Evolutionary conservation across 2,329 filamentous ascomycete species (phyloP).

Genomic region (Phoma sp.): DNA sequence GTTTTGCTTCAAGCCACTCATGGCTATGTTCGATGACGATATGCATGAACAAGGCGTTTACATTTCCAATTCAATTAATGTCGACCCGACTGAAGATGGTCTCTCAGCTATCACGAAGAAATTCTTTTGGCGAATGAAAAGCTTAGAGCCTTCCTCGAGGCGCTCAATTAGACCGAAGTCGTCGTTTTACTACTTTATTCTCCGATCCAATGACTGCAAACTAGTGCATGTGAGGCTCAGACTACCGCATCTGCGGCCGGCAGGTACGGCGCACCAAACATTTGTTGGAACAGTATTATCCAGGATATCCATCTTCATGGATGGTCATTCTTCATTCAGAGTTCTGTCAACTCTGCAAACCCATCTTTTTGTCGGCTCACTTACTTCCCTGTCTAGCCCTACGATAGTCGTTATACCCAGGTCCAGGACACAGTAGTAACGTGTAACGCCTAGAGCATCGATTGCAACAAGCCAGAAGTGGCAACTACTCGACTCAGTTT

Average conservation of each 20-base stretch:
- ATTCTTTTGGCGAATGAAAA: background rate
- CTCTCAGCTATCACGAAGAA: background rate
- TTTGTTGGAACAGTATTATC: background rate
- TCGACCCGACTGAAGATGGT: background rate
- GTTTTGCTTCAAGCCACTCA: conserved; percentile 21
- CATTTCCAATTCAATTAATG: conserved; percentile 1
- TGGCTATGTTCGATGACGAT: conserved; percentile 28
- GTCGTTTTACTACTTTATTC: conserved; percentile 8
- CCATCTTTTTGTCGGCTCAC: conserved; percentile 8
- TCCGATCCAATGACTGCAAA: conserved; percentile 1
- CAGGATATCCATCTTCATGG: background rate
- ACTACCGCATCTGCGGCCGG: background rate
- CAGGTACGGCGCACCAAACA: background rate
- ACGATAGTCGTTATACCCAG: background rate
- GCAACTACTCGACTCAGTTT: conserved; percentile 1
- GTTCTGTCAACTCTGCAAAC: background rate
- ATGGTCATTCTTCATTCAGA: background rate
- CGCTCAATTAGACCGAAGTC: conserved; percentile 2
- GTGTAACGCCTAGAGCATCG: conserved; percentile 3
- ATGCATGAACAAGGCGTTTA: conserved; percentile 38
- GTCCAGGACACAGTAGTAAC: background rate
- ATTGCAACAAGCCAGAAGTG: background rate
- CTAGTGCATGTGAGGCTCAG: conserved; percentile 3
- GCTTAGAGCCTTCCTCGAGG: background rate
- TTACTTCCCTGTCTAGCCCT: background rate